Base-by-base conservation (phyloP, 331 rosid genomes). In the Arachis monticola region DNA sequence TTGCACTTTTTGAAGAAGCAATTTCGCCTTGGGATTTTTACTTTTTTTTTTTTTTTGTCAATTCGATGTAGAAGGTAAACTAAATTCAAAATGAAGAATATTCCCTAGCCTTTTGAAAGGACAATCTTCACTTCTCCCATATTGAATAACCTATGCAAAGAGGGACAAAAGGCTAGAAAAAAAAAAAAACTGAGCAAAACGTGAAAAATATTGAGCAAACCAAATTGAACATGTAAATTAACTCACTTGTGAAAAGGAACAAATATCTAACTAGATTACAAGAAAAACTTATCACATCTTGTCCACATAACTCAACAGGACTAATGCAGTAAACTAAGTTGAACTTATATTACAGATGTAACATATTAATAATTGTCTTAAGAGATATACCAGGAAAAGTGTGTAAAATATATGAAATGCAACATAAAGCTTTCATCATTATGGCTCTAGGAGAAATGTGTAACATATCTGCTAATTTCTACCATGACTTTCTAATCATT, bases 401-500 rank as follows among this genome's bases (percentile, higher is more conserved):
- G 55, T 38, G 7, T 42, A 38, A 32, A 75, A 66, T 35, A 5
- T 31, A 44, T 32, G 30, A 66, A 45, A 10, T 75, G 60, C 64
- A 14, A 22, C 13, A 30, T n/a, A 7, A 58, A 8, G 73, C 46
- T 48, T 45, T 52, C 61, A 65, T 45, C 69, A 38, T 52, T 46
- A 35, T 5, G 60, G 70, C 71, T 47, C 62, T 70, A 11, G 31
- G 22, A 60, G 10, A 45, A 53, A 65, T 30, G 53, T 22, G 45
- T n/a, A 59, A 45, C 42, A 60, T 53, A 27, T 70, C 22, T 13
- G 79, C 66, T 59, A 70, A 45, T 60, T 64, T 69, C 65, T 44
- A 60, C 60, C 59, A 0, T 51, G 63, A 74, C 51, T 58, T 13
- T 13, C 32, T 69, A 5, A 31, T 47, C 56, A 51, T 51, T 2